A percentile compares a stretch with the other conserved stretches of the same genome.
Conservation (phyloP, 2,329 filamentous ascomycete species). For the Ophiosphaerella narmari region DNA sequence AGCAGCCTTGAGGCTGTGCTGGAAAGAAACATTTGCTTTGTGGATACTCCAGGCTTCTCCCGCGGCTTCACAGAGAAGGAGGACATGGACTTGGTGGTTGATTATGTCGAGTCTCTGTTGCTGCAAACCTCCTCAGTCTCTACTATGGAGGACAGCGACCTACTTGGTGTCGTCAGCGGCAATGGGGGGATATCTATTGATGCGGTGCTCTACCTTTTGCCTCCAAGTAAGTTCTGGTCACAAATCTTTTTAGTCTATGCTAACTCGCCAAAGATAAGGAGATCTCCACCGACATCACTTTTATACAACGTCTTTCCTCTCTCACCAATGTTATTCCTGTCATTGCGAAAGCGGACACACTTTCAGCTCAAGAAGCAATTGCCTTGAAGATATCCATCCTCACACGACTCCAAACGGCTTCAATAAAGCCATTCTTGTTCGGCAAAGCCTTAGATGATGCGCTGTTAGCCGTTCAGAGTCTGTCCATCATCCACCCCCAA, state of each 20-base stretch:
- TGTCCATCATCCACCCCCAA: constrained; percentile 23
- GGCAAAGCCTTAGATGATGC: constrained; percentile 48
- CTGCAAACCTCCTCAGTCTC: constrained; percentile 65
- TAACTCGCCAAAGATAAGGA: constrained; percentile 40
- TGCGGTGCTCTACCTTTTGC: constrained; percentile 81
- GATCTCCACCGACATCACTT: constrained; percentile 67
- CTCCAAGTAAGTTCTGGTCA: constrained; percentile 59
- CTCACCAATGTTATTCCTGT: constrained; percentile 86
- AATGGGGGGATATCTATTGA: constrained; percentile 85
- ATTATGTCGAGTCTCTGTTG: constrained; percentile 75
- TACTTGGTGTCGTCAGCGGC: constrained; percentile 77
- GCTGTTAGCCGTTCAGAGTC: constrained; percentile 39
- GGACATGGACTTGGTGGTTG: constrained; percentile 50
- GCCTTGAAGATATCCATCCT: constrained; percentile 64
- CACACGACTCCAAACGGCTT: constrained; percentile 60
- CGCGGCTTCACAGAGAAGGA: constrained; percentile 46
- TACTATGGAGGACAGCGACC: constrained; percentile 70
- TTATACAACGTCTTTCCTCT: constrained; percentile 69
- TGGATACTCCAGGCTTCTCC: constrained; percentile 75
- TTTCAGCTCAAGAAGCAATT: constrained; percentile 62
- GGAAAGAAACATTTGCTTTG: constrained; percentile 91
- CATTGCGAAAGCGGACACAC: constrained; percentile 74
- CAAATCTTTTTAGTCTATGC: constrained; percentile 2
- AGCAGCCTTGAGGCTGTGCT: constrained; percentile 77
- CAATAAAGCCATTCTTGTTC: constrained; percentile 71